Evolutionary conservation across 352 stramenopile species (phyloP).

Genomic region (Phytophthora litchii): DNA sequence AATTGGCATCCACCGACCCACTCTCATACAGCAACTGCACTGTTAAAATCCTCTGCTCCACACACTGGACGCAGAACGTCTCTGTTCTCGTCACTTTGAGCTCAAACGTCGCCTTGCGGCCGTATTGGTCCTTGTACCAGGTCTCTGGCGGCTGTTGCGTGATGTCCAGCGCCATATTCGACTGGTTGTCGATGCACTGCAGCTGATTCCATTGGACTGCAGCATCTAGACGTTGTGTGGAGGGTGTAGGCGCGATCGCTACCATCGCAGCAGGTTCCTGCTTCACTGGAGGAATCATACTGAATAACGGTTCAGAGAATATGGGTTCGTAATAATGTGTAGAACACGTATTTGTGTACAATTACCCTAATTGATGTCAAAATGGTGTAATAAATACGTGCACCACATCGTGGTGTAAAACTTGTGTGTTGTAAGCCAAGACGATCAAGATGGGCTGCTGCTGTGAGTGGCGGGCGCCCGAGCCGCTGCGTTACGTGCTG

Average conservation of each 20-base stretch:
- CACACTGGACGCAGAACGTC: conserved; percentile 46
- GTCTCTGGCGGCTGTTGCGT: conserved; percentile 60
- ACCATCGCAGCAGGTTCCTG: conserved; percentile 14
- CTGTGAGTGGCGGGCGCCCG: conserved; percentile 63
- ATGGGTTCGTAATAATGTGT: conserved; percentile 2
- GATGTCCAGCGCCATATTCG: conserved; percentile 52
- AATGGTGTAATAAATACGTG: too few species aligned
- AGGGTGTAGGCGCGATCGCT: conserved; percentile 27
- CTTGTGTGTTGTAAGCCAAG: too few species aligned
- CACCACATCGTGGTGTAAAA: too few species aligned
- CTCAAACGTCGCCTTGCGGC: conserved; percentile 76
- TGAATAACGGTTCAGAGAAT: neutral
- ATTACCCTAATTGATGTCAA: too few species aligned
- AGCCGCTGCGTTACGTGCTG: conserved; percentile 60
- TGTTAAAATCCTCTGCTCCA: conserved; percentile 54
- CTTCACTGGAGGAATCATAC: conserved; percentile 32
- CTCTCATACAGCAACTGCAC: conserved; percentile 80
- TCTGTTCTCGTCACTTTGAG: conserved; percentile 43
- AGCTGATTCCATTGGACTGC: neutral
- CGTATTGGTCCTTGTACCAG: conserved; percentile 86
- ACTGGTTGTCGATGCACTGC: neutral
- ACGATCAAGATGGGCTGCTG: conserved; percentile 57
- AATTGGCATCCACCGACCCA: conserved; percentile 27
- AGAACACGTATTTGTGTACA: too few species aligned
- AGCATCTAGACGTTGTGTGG: neutral